A percentile compares a stretch with the other conserved stretches of the same genome.
Conservation (phyloP, 257 asterid species). For the Nicotiana tabacum region DNA sequence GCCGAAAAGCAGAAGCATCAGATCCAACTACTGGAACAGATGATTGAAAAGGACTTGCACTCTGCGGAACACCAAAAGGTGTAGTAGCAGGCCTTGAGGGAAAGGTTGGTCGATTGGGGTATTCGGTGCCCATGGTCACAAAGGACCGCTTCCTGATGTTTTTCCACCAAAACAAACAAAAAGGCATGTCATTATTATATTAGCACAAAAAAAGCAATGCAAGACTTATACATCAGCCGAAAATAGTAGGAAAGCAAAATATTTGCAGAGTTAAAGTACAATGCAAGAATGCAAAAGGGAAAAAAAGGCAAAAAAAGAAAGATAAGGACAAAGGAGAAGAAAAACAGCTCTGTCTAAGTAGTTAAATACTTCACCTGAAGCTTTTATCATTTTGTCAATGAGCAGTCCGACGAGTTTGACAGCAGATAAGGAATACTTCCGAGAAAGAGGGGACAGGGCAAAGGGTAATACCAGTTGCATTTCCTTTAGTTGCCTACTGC, state of each 20-base stretch:
- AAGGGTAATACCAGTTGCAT: neutral
- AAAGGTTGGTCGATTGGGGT: constrained; percentile 49
- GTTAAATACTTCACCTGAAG: neutral
- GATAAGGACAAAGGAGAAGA: neutral
- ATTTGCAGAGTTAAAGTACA: neutral
- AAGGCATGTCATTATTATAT: neutral
- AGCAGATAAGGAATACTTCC: neutral
- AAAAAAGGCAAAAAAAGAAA: neutral
- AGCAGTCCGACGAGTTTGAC: neutral
- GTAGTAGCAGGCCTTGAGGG: constrained; percentile 48
- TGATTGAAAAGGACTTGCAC: constrained; percentile 48
- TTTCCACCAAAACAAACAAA: neutral
- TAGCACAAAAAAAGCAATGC: neutral
- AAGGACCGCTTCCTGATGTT: constrained; percentile 31
- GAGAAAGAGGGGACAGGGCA: neutral
- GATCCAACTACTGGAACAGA: constrained; percentile 39
- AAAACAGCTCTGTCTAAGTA: neutral
- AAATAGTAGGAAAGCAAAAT: constrained; percentile 1
- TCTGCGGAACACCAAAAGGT: constrained; percentile 50
- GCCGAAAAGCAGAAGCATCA: constrained; percentile 16
- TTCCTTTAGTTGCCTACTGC: neutral
- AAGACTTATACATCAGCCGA: neutral
- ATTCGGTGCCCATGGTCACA: constrained; percentile 63
- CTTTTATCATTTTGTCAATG: neutral
- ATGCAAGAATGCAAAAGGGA: neutral